Base-by-base conservation (phyloP, 352 stramenopile genomes). In the Pythium volutum region DNA sequence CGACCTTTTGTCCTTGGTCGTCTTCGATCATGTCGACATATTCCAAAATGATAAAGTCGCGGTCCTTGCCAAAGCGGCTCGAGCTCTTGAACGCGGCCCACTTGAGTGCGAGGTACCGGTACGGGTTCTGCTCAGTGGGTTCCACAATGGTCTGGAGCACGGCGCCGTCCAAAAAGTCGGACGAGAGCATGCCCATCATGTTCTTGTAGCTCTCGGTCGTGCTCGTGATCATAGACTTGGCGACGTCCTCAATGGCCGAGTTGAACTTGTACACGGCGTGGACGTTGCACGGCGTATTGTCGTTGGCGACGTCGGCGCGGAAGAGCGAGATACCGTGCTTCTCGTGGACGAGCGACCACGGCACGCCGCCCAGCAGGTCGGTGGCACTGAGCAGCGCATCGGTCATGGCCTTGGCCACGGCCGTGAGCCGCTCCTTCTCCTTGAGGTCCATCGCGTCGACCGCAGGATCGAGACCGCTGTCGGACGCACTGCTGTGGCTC, bases 11-110 rank as follows among this genome's bases (percentile, higher is more conserved):
- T 23, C 85, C 85, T 61, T 92, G 79, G 16, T 81, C 79, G 60
- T 95, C 83, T 69, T 95, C 85, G 62, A 95, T 89, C 81, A 95
- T 84, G 67, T 93, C 85, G 41, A 95, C 81, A 61, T 95, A 95
- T 75, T 95, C 85, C 23, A 95, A 73, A 62, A 95, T 88, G 48
- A 89, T 71, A 34, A 93, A 78, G 59, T 95, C 85, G 20, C 82
- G 79, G 67, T 92, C 85, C 55, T 88, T 89, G 18, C 74, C 76
- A 67, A 91, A 91, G 38, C 79, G 76, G 22, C 79, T 84, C 8
- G 79, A 88, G 76, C 81, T 91, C 73, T 93, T 93, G 66, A 92
- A 95, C 6, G 81, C 83, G 2, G 79, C 84, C 85, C 85, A 95
- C 70, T 95, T 95, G 59, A 95, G 74, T 25, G 71, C 81, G 20